A percentile compares a stretch with the other conserved stretches of the same genome.
Conservation (phyloP, 1,284 basidiomycete genomes). For the Pterula multifida region DNA sequence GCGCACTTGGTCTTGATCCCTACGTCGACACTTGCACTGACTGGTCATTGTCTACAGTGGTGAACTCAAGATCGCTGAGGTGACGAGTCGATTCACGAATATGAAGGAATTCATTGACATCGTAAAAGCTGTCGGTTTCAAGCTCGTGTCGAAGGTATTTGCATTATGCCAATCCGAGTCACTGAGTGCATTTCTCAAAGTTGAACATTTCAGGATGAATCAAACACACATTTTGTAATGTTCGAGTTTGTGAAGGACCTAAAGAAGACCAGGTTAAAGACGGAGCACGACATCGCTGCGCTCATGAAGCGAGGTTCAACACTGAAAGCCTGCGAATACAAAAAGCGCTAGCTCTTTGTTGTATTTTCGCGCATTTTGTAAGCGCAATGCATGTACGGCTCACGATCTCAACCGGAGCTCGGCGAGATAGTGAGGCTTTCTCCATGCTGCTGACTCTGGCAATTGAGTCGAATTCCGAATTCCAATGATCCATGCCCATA, state of each 20-base stretch:
- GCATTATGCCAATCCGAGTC: not conserved
- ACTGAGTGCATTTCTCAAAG: not conserved
- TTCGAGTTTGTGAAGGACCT: constrained; percentile 73
- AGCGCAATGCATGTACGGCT: too few species aligned
- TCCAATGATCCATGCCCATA: not conserved
- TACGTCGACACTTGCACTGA: not conserved
- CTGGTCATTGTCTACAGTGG: constrained; percentile 40
- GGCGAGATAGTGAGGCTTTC: too few species aligned
- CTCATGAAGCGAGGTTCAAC: constrained; percentile 35
- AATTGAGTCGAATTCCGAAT: not conserved
- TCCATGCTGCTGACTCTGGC: too few species aligned
- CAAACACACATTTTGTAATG: constrained; percentile 81
- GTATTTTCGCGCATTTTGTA: too few species aligned
- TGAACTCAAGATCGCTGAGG: constrained; percentile 87
- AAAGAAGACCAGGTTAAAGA: constrained; percentile 33
- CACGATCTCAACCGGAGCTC: too few species aligned
- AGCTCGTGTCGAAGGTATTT: constrained; percentile 57
- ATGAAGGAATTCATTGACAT: constrained; percentile 68
- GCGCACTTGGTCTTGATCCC: too few species aligned
- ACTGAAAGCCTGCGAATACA: constrained; percentile 95
- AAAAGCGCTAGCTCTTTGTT: too few species aligned
- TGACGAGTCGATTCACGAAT: constrained; percentile 78
- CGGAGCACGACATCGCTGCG: constrained; percentile 43
- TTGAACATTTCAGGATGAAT: constrained; percentile 45
- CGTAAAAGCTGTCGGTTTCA: constrained; percentile 72